Evolutionary conservation across 1,284 basidiomycete species (phyloP).

Genomic region (Moniliophthora roreri): DNA sequence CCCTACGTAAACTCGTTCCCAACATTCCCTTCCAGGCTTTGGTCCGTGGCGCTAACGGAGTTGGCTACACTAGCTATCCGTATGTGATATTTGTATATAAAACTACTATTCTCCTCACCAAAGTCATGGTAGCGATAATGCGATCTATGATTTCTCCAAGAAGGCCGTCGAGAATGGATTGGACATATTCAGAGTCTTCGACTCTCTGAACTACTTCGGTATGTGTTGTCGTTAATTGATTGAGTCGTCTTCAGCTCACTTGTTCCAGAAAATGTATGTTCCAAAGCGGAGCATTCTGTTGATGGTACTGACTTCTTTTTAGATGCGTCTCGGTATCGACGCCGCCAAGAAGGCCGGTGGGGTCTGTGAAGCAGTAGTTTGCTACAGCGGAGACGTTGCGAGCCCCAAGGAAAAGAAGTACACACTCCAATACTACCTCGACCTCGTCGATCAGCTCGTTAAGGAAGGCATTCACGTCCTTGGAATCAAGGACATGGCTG

Average conservation of each 20-base stretch:
- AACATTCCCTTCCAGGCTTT: conserved; percentile 99
- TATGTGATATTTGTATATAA: conserved; percentile 38
- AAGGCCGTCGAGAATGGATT: conserved; percentile 98
- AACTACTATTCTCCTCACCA: conserved; percentile 10
- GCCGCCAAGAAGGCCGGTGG: conserved; percentile 99
- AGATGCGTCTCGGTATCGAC: conserved; percentile 97
- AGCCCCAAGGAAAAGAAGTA: conserved; percentile 97
- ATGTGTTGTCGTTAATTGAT: conserved; percentile 28
- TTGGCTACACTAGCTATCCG: conserved; percentile 99
- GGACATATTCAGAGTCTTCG: conserved; percentile 99
- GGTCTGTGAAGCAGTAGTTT: conserved; percentile 97
- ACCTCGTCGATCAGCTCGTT: conserved; percentile 94
- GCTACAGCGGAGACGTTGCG: conserved; percentile 98
- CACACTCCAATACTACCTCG: conserved; percentile 96
- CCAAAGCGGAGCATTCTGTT: conserved; percentile 11
- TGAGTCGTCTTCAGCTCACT: conserved; percentile 7
- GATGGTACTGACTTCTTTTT: conserved; percentile 2
- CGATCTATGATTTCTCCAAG: conserved; percentile 98
- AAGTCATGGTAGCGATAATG: conserved; percentile 83
- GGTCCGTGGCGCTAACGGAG: conserved; percentile 98
- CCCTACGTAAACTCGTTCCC: conserved; percentile 93
- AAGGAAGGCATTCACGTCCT: conserved; percentile 96
- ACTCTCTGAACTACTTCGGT: conserved; percentile 98
- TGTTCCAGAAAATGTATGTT: conserved; percentile 71
- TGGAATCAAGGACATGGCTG: conserved; percentile 99